Evolutionary conservation across 768 basidiomycete genomes (phyloP), one percentile per base, ranked within the genome.

Genomic region (Epithele typhae): DNA sequence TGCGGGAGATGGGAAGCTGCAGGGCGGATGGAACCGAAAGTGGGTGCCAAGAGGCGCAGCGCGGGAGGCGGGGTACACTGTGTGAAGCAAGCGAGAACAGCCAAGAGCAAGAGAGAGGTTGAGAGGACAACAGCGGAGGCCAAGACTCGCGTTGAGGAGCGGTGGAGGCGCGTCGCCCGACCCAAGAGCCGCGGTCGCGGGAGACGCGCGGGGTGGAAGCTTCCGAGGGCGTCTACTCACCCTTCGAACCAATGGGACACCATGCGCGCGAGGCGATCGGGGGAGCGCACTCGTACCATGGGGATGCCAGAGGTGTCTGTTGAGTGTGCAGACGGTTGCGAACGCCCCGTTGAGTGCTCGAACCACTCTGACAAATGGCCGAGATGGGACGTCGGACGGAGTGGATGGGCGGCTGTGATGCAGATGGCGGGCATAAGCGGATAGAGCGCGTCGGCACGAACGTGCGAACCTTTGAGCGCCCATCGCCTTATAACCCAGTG

Each of bases 381-480:
- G 21, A 45, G 40, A 23, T 11, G 12, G n/a, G 35, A 25, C 25
- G 35, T 36, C 50, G 50, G 46, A 35, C 19, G 27, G 30, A 34
- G 27, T 22, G 34, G 49, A 45, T 42, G 27, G 14, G 7, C 27
- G 27, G 27, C 27, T 14, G 27, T 35, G 40, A 46, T 39, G 35
- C 45, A 36, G 45, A 35, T 37, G 45, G 27, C 27, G 27, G 27
- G 27, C 27, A 30, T 46, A 43, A 46, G 50, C 49, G 49, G 49
- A 45, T 45, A 38, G 41, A 30, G 27, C 38, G 23, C 44, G 21
- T 46, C 41, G 45, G 45, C 40, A 51, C 50, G 50, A 51, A 51
- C 50, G 50, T 51, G 50, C 50, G 50, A 51, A 51, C 25, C 42
- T 43, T 41, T 30, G 25, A 19, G 40, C 50, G 50, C 50, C 45